Evolutionary conservation across 2,329 filamentous ascomycete species (phyloP).

Genomic region (Colletotrichum simmondsii): DNA sequence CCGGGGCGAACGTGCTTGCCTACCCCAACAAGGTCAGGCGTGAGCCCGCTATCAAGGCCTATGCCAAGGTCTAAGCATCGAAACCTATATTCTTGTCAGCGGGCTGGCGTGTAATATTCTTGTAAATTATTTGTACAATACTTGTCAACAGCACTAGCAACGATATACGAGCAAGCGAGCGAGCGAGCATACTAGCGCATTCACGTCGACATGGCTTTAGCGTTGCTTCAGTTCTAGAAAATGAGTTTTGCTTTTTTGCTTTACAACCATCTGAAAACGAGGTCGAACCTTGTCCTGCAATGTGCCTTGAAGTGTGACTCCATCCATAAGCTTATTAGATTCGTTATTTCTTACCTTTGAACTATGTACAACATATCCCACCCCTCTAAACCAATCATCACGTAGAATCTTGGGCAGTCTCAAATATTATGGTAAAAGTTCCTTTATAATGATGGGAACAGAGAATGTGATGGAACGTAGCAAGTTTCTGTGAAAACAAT

Average conservation of each 20-base stretch:
- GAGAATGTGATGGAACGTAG: not conserved
- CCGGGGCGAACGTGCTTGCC: not conserved
- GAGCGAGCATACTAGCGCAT: not conserved
- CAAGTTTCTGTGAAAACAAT: not conserved
- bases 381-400: not conserved
- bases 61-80: not conserved
- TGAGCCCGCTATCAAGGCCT: slow-evolving; percentile 14
- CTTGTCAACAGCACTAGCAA: not conserved
- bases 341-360: too few relatives aligned
- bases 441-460: not conserved
- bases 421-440: not conserved
- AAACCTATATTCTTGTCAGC: not conserved
- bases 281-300: too few relatives aligned
- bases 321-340: too few relatives aligned
- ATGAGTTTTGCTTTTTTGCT: not conserved
- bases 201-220: not conserved
- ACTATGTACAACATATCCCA: too few relatives aligned
- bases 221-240: not conserved
- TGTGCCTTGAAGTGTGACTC: too few relatives aligned
- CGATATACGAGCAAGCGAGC: not conserved
- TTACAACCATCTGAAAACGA: not conserved
- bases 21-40: slow-evolving; percentile 11
- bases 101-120: not conserved
- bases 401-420: not conserved
- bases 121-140: not conserved